Evolutionary conservation across 1,284 basidiomycete species (phyloP), one percentile per base, ranked within the genome.

Genomic region (Sanghuangporus weigelae): DNA sequence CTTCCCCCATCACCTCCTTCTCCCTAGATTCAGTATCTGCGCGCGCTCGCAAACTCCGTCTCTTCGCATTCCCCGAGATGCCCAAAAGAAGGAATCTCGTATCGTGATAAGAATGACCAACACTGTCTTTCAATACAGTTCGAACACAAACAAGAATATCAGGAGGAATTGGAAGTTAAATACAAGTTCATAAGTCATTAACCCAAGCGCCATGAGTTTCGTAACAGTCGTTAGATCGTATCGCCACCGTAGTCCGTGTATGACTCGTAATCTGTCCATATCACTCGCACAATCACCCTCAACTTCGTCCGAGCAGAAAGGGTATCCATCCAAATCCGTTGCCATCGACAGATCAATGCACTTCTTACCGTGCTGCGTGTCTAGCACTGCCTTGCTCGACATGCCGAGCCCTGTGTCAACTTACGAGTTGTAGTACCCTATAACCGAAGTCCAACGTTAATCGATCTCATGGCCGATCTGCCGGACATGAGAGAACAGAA

Each of bases 361-460:
- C 40, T 16, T n/a, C 44, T 23, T 39, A 11, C 50, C 11, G 11
- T 60, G 59, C 50, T 39, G 14, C 51, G 53, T 57, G 50, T 39
- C 5, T 50, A 61, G 26, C 59, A 42, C 49, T 35, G 44, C 56
- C 48, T 40, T 48, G 54, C 54, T 58, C 51, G 23, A 21, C 49
- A 21, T 16, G 50, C 31, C 50, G 7, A 11, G 7, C 39, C 38
- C 55, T 57, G 38, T 48, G 44, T 49, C 26, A 38, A 40, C 53
- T 59, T 46, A 64, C 21, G 63, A 61, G 48, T 67, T 59, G 51
- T 66, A 68, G 59, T 72, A 75, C 40, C 74, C 74, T 75, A 69
- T 66, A 67, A 53, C 60, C 51, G 60, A 65, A 64, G 58, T 58
- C 66, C 65, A 66, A 66, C 62, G 66, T 70, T 67, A 70, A 69